A percentile compares a stretch with the other conserved stretches of the same genome.
phyloP scores from a whole-genome alignment of 139 green algal genomes.

The Tetradesmus lagerheimii region DNA sequence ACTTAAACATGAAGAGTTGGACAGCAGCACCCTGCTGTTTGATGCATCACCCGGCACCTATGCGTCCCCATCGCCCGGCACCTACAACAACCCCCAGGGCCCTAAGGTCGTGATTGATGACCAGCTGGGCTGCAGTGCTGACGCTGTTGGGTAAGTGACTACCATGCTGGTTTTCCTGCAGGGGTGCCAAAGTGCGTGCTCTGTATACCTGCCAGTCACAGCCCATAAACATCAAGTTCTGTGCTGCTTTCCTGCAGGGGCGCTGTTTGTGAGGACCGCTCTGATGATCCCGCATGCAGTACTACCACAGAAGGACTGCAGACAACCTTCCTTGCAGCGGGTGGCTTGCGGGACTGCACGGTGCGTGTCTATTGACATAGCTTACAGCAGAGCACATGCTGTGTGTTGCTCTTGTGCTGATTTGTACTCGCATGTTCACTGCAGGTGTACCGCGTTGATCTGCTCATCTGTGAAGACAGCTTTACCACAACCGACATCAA shows the following conservation, averaged over 20 bases:
- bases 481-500: neutral
- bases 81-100: neutral
- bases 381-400: neutral
- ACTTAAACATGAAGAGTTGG: neutral
- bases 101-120: neutral
- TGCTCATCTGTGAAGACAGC: neutral
- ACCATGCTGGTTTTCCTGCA: too few relatives aligned
- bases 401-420: neutral
- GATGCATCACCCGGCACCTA: neutral
- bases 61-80: too few relatives aligned
- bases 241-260: neutral
- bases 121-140: neutral
- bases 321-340: neutral
- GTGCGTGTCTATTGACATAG: neutral
- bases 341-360: neutral
- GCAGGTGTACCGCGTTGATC: neutral
- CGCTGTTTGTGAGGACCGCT: neutral
- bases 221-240: neutral
- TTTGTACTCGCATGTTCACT: neutral
- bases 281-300: neutral
- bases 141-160: neutral
- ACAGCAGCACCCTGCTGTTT: neutral
- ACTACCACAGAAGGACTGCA: neutral
- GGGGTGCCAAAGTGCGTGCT: neutral
- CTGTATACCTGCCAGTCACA: too few relatives aligned